A percentile compares a stretch with the other conserved stretches of the same genome.
phyloP scores from a whole-genome alignment of 2,329 filamentous ascomycete genomes.

The Scedosporium aurantiacum region DNA sequence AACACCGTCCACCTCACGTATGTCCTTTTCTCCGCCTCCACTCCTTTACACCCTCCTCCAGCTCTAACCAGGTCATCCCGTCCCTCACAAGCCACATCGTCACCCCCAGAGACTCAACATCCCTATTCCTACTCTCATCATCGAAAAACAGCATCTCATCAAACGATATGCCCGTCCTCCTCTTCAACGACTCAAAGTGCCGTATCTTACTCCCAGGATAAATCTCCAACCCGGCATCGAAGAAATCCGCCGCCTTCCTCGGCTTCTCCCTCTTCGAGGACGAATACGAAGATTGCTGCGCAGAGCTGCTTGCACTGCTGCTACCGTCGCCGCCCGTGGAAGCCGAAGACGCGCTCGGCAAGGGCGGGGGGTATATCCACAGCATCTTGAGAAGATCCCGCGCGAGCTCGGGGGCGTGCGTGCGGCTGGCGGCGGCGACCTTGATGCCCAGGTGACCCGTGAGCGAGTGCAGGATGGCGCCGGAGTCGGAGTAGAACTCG shows the following conservation, averaged over 20 bases:
- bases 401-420: slow-evolving; percentile 66
- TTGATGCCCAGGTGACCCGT: slow-evolving; percentile 45
- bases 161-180: slow-evolving; percentile 58
- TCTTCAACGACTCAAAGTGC: slow-evolving; percentile 67
- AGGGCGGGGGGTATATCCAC: slow-evolving; percentile 34
- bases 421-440: slow-evolving; percentile 54
- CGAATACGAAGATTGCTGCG: background rate
- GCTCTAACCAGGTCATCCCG: slow-evolving; percentile 63
- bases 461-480: slow-evolving; percentile 53
- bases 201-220: slow-evolving; percentile 73
- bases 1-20: background rate
- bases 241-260: slow-evolving; percentile 43
- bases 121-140: slow-evolving; percentile 75
- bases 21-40: slow-evolving; percentile 66
- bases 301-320: background rate
- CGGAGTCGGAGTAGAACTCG: slow-evolving; percentile 60
- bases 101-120: slow-evolving; percentile 69
- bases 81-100: slow-evolving; percentile 75
- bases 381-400: slow-evolving; percentile 70
- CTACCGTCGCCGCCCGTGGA: slow-evolving; percentile 11
- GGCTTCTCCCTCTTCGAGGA: slow-evolving; percentile 9
- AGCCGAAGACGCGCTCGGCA: slow-evolving; percentile 11
- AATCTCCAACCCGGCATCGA: slow-evolving; percentile 52
- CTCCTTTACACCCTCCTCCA: slow-evolving; percentile 67
- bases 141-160: slow-evolving; percentile 94